phyloP scores from a whole-genome alignment of 148 eudicot genomes.

The Vaccinium corymbosum region DNA sequence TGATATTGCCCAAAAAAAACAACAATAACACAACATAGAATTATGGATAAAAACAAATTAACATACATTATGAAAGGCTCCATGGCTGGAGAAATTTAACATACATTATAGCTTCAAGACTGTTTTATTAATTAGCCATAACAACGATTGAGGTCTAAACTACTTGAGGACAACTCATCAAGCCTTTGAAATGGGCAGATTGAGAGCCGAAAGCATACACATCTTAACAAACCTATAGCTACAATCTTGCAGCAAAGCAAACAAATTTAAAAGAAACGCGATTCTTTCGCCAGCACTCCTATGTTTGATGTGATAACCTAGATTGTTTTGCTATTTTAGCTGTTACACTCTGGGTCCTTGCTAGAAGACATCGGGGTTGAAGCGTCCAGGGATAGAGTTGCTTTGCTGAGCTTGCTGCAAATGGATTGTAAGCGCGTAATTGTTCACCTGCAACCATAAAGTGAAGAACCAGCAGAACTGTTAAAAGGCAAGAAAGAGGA shows the following conservation, averaged over 20 bases:
- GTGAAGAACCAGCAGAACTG: neutral
- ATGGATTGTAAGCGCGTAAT: constrained; percentile 67
- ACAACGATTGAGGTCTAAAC: neutral
- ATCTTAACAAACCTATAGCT: constrained; percentile 2
- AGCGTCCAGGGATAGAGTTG: constrained; percentile 63
- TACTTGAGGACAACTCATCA: constrained; percentile 8
- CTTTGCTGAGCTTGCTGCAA: constrained; percentile 66
- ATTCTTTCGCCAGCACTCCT: constrained; percentile 9
- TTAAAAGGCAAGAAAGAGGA: neutral
- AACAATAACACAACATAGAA: neutral
- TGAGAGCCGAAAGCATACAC: neutral
- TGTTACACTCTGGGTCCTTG: neutral
- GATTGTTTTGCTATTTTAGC: neutral
- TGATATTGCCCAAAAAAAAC: neutral
- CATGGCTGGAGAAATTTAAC: neutral
- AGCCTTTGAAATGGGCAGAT: neutral
- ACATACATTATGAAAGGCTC: neutral
- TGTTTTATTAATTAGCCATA: neutral
- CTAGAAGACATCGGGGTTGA: constrained; percentile 64
- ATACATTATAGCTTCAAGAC: neutral
- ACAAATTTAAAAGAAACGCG: neutral
- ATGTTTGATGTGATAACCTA: neutral
- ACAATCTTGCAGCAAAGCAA: neutral
- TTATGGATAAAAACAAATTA: neutral
- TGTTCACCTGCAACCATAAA: constrained; percentile 49